Conservation (phyloP, 2,329 filamentous ascomycete genomes). For the Emmonsiellopsis sp. region DNA sequence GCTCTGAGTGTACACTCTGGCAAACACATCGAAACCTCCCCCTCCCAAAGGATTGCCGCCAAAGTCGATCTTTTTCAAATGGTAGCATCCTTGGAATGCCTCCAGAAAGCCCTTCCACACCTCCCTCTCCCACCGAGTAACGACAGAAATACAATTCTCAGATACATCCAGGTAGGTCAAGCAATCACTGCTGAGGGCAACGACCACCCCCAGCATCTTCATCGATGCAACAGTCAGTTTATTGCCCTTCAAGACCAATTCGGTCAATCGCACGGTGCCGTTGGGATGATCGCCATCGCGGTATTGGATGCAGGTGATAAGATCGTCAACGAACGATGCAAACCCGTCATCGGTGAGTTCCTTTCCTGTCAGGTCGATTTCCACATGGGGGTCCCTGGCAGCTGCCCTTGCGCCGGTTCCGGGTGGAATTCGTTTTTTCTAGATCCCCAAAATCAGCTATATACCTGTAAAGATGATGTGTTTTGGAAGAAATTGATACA, state of each 20-base stretch:
- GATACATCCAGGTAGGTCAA: slow-evolving; percentile 41
- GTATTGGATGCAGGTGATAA: slow-evolving; percentile 31
- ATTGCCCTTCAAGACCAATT: slow-evolving; percentile 39
- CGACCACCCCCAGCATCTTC: slow-evolving; percentile 31
- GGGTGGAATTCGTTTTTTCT: slow-evolving; percentile 29
- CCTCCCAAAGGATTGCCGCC: slow-evolving; percentile 35
- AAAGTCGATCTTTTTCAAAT: slow-evolving; percentile 38
- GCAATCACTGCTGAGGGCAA: slow-evolving; percentile 34
- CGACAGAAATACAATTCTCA: slow-evolving; percentile 36
- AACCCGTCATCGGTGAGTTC: slow-evolving; percentile 40
- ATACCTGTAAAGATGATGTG: too few species aligned
- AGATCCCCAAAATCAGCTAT: slow-evolving; percentile 6
- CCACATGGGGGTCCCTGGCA: slow-evolving; percentile 28
- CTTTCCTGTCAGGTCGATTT: slow-evolving; percentile 39
- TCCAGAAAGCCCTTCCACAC: slow-evolving; percentile 38
- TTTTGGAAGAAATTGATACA: too few species aligned
- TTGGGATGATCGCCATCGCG: slow-evolving; percentile 21
- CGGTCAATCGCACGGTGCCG: slow-evolving; percentile 32
- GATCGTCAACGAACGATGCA: slow-evolving; percentile 31
- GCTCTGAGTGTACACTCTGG: slow-evolving; percentile 33
- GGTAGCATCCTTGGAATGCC: slow-evolving; percentile 34
- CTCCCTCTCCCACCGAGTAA: slow-evolving; percentile 24
- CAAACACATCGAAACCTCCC: slow-evolving; percentile 38
- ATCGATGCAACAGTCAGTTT: slow-evolving; percentile 35
- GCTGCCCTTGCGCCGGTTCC: slow-evolving; percentile 20